Base-by-base conservation (phyloP, 768 basidiomycete genomes). In the Terana coerulea region DNA sequence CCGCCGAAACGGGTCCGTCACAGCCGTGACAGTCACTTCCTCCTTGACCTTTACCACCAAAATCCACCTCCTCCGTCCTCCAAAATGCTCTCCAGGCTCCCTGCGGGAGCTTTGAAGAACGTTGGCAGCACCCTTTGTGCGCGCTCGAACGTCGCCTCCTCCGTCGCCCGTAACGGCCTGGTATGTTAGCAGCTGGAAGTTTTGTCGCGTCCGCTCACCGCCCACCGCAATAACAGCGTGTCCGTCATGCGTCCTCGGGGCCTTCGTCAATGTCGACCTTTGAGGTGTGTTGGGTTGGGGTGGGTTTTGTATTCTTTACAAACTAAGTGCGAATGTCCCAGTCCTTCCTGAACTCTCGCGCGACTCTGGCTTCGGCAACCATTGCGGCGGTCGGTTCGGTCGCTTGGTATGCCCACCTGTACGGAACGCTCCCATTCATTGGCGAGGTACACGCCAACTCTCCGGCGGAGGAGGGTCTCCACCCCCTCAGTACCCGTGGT, bases 361-460 rank as follows among this genome's bases (percentile, higher is more conserved):
- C 83, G 52, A 79, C 88, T 22, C 79, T 91, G 55, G 80, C 82
- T 50, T 84, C 93, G 41, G 83, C 84, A 55, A 83, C 90, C 43
- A 73, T 86, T 51, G 69, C 90, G 67, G 81, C 94, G 41, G 88
- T 73, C 55, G 97, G 97, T 55, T 87, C 95, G 41, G 81, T 97
- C 69, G 92, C 91, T 49, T 97, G 92, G 92, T 99, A 99, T 77
- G 86, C 91, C 62, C 88, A 94, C 69, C 80, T 94, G 51, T 98
- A 94, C 69, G 97, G 95, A 57, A 75, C 80, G 26, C 75, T 94
- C 51, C 91, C 94, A 28, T 92, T 98, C 73, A 64, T 98, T 59
- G 84, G 88, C 53, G 86, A 97, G 71, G 95, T 87, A 5, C 91
- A 91, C 66, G 97, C 97, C 41, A 93, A 89, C 72, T 86, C 88